Evolutionary conservation across 2,329 filamentous ascomycete species (phyloP).

Genomic region (Ascochyta pisi): DNA sequence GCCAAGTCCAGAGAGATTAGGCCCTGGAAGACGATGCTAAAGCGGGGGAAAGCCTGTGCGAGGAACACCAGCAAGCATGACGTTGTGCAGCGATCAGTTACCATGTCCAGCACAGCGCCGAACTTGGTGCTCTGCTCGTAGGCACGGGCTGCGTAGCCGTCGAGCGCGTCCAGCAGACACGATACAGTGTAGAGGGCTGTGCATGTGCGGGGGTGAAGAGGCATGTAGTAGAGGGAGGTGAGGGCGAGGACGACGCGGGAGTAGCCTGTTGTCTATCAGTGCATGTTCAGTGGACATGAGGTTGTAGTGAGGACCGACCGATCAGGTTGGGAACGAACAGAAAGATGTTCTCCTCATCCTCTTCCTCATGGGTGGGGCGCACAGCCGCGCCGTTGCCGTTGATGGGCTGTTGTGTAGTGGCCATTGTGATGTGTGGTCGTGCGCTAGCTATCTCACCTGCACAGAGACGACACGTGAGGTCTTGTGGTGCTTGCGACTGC

Average conservation of each 20-base stretch:
- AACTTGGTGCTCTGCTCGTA: slow-evolving; percentile 94
- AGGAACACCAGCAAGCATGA: slow-evolving; percentile 94
- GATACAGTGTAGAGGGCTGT: slow-evolving; percentile 90
- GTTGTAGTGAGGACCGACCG: slow-evolving; percentile 45
- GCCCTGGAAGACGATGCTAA: slow-evolving; percentile 92
- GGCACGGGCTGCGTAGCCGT: slow-evolving; percentile 87
- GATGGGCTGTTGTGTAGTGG: slow-evolving; percentile 33
- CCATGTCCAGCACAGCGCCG: slow-evolving; percentile 97
- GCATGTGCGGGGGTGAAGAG: slow-evolving; percentile 94
- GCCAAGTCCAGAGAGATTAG: slow-evolving; percentile 92
- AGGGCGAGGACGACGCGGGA: slow-evolving; percentile 68
- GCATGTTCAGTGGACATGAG: neutral
- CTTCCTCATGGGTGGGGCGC: slow-evolving; percentile 25
- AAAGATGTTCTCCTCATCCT: slow-evolving; percentile 61
- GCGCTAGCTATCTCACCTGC: slow-evolving; percentile 9
- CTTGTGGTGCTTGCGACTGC: slow-evolving; percentile 2
- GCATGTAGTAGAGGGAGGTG: slow-evolving; percentile 98
- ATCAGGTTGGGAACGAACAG: slow-evolving; percentile 61
- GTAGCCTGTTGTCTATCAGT: slow-evolving; percentile 52
- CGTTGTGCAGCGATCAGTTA: slow-evolving; percentile 97
- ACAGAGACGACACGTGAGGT: slow-evolving; percentile 19
- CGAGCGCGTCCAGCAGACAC: slow-evolving; percentile 92
- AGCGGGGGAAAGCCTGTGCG: slow-evolving; percentile 91
- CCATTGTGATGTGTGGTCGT: slow-evolving; percentile 29
- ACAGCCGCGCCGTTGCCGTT: slow-evolving; percentile 43